Conservation (phyloP, 179 eudicot species). For the Gypsophila paniculata region DNA sequence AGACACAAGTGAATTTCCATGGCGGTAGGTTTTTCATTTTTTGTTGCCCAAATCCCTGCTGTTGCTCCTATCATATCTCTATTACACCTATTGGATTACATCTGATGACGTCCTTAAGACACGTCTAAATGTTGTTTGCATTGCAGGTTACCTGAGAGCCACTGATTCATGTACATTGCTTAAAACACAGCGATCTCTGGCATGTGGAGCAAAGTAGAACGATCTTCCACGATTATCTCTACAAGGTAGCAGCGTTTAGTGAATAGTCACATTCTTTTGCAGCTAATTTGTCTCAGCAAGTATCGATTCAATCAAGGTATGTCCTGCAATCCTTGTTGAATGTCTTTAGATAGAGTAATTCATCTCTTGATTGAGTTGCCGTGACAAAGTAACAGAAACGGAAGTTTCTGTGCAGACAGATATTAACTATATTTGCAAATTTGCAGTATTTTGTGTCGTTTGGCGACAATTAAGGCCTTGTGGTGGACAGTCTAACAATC, state of each 20-base stretch:
- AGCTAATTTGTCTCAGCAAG: slow-evolving; percentile 7
- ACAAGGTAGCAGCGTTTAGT: slow-evolving; percentile 14
- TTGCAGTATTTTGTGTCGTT: slow-evolving; percentile 15
- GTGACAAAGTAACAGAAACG: not conserved
- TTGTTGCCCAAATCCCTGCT: not conserved
- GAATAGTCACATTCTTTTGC: slow-evolving; percentile 13
- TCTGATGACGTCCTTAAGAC: not conserved
- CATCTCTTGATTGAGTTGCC: not conserved
- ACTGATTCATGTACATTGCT: slow-evolving; percentile 33
- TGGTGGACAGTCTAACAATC: slow-evolving; percentile 11
- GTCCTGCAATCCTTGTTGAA: not conserved
- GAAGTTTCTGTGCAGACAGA: too few relatives aligned
- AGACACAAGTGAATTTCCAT: slow-evolving; percentile 98
- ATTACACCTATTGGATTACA: too few relatives aligned
- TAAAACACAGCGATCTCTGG: not conserved
- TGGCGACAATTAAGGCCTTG: slow-evolving; percentile 11
- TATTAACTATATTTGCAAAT: not conserved
- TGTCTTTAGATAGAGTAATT: not conserved
- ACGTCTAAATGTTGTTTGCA: not conserved
- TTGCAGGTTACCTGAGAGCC: slow-evolving; percentile 87
- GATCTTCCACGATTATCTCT: slow-evolving; percentile 16
- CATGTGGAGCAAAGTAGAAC: slow-evolving; percentile 11
- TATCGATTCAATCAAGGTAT: slow-evolving; percentile 17
- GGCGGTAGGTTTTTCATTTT: slow-evolving; percentile 55
- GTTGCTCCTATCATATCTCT: not conserved